A percentile compares a stretch with the other conserved stretches of the same genome.
Conservation (phyloP, 495 filamentous ascomycete genomes). For the Chaetomidium leptoderma region DNA sequence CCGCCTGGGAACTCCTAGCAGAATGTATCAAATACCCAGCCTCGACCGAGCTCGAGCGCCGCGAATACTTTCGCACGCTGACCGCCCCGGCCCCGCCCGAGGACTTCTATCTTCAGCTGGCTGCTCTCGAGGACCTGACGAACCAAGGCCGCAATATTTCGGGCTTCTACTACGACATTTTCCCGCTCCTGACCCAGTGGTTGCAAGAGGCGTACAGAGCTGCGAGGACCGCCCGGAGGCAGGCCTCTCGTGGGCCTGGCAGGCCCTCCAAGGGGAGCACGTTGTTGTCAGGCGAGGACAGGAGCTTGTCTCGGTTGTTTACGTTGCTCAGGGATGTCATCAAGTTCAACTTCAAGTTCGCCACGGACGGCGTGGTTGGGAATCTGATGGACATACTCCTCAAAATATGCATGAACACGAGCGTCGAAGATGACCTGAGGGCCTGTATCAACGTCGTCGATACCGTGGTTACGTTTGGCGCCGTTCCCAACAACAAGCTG, state of each 20-base stretch:
- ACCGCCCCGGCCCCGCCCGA: constrained; percentile 47
- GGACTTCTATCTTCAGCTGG: constrained; percentile 61
- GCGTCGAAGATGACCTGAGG: constrained; percentile 65
- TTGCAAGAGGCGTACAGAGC: constrained; percentile 53
- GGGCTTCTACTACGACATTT: constrained; percentile 60
- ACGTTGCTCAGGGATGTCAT: constrained; percentile 72
- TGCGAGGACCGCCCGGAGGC: constrained; percentile 47
- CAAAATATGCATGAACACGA: constrained; percentile 71
- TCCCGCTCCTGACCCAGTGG: constrained; percentile 56
- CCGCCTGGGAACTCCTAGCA: constrained; percentile 59
- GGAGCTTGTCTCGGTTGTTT: constrained; percentile 64
- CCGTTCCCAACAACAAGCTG: constrained; percentile 65
- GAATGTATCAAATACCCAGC: constrained; percentile 59
- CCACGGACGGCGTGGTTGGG: constrained; percentile 62
- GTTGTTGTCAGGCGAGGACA: constrained; percentile 57
- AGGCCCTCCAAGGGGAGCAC: constrained; percentile 46
- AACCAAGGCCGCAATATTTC: constrained; percentile 58
- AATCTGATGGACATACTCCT: constrained; percentile 63
- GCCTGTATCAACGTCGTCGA: constrained; percentile 74
- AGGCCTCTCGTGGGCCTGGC: constrained; percentile 29
- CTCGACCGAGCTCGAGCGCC: constrained; percentile 59
- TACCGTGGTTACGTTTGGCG: constrained; percentile 70
- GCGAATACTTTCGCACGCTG: constrained; percentile 60
- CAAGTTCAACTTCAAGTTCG: constrained; percentile 76
- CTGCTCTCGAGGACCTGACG: constrained; percentile 58